Evolutionary conservation across 495 filamentous ascomycete genomes (phyloP), one percentile per base, ranked within the genome.

Genomic region (Talaromyces proteolyticus): DNA sequence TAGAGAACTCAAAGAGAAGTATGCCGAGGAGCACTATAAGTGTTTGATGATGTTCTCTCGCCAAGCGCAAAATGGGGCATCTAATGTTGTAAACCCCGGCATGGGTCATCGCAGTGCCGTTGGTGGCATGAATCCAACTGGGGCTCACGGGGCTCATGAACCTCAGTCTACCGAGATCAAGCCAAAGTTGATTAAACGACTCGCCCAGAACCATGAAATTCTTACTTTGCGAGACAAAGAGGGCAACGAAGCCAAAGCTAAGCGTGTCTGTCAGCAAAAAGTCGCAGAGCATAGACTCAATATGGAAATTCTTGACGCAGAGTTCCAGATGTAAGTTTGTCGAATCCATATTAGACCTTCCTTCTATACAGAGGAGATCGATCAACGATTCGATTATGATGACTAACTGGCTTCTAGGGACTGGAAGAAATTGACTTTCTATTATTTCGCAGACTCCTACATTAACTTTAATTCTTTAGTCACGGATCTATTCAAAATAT

Each of bases 281-380:
- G 94, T 96, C 34, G 84, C 81, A 42, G 93, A 97, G 57, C 91
- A 97, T 68, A 85, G 88, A 38, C 78, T 98, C 10, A 88, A 91
- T 51, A 96, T 98, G 93, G 93, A 98, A 60, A 96, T 98, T 51
- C 79, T 98, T 12, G 93, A 98, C 67, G 93, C 93, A n/a, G 93
- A 98, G 65, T 98, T 95, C 64, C 93, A 98, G 60, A 90, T 95
- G 93, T 96, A 74, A 79, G 89, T 77, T 25, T 34, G 8, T 14
- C 8, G 14, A 8, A 4, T 14, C 14, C 29, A 34, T 14, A 8
- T 34, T 1, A 34, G 8, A 34, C 29, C 29, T 34, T 34, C 2
- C 29, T 34, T 34, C 14, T 34, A 34, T n/a, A n/a, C n/a, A n/a
- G n/a, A n/a, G n/a, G n/a, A n/a, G n/a, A n/a, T n/a, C n/a, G n/a